Evolutionary conservation across 1,284 basidiomycete species (phyloP).

Genomic region (Psilocybe mexicana): DNA sequence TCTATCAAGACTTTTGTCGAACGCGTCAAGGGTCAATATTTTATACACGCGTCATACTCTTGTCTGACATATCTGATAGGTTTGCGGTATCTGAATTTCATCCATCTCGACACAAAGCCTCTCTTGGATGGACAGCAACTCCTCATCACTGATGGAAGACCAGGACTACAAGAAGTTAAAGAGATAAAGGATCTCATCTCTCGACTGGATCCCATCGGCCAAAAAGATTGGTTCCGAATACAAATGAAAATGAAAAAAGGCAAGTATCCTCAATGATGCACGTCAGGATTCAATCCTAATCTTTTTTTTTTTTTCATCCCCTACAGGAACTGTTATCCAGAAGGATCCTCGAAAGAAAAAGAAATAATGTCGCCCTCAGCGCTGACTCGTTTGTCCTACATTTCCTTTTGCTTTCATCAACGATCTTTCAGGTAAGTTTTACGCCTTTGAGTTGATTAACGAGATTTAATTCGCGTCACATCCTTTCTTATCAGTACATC

Average conservation of each 20-base stretch:
- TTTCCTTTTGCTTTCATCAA: too few relatives aligned
- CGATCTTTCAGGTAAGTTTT: too few relatives aligned
- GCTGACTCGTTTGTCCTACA: too few relatives aligned
- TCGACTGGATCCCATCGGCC: conserved; percentile 30
- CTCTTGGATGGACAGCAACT: conserved; percentile 15
- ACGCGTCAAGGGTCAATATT: conserved; percentile 32
- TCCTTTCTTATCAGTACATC: too few relatives aligned
- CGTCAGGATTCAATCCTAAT: too few relatives aligned
- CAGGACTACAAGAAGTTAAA: conserved; percentile 35
- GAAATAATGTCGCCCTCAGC: too few relatives aligned
- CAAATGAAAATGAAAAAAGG: conserved; percentile 38
- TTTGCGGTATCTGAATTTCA: conserved; percentile 42
- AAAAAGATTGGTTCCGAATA: conserved; percentile 40
- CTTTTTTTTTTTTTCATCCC: too few relatives aligned
- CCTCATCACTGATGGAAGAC: conserved; percentile 26
- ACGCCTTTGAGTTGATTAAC: too few relatives aligned
- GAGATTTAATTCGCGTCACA: too few relatives aligned
- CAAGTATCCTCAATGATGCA: background rate
- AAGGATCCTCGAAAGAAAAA: too few relatives aligned
- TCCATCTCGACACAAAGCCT: conserved; percentile 38
- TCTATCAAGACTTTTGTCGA: conserved; percentile 36
- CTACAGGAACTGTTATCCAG: too few relatives aligned
- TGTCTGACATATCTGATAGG: conserved; percentile 20
- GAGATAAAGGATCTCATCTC: conserved; percentile 35
- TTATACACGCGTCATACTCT: background rate